Evolutionary conservation across 2,329 filamentous ascomycete species (phyloP), one percentile per base, ranked within the genome.

Genomic region (Hirsutella minnesotensis): DNA sequence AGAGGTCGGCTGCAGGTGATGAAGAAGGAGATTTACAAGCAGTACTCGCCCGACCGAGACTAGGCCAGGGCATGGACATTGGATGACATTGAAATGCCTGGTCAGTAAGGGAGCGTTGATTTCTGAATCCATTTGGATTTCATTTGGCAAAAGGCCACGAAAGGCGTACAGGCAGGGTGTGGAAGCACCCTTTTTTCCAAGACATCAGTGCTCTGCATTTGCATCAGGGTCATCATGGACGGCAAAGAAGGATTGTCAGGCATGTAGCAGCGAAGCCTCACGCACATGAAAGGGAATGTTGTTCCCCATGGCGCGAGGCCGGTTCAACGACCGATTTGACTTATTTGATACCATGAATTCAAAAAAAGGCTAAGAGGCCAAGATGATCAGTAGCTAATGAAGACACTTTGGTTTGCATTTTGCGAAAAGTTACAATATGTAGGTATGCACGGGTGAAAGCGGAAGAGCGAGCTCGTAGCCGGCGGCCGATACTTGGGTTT

Each of bases 11-110:
- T 82, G 39, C 64, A 69, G 48, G 49, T 50, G n/a, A 70, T 81
- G 69, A 81, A 81, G 65, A 63, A 56, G 49, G 68, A 77, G 45
- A 81, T 82, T 37, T 72, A 77, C 51, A 60, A 59, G 48, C 66
- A 69, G 56, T 65, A 56, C 54, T 61, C 54, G 43, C 61, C 49
- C 4, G 51, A 51, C 27, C 54, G 53, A 46, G 49, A 47, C 29
- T 57, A 46, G 51, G 18, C 30, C 24, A 46, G 20, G 40, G 33
- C 33, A 46, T 46, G 35, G 40, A 39, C 44, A 44, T 30, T 39
- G 45, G 39, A 45, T 24, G 45, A 18, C 4, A 13, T 31, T 33
- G 22, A 21, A 19, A 22, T 24, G 33, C 8, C 20, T 20, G 38
- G 41, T 24, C 20, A 22, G 35, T 22, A 22, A 39, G 38, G 24